These are phyloP conservation scores for Panaeolus cyanescens DNA, from an alignment of 768 basidiomycete species.

Conservation along the genomic window DNA sequence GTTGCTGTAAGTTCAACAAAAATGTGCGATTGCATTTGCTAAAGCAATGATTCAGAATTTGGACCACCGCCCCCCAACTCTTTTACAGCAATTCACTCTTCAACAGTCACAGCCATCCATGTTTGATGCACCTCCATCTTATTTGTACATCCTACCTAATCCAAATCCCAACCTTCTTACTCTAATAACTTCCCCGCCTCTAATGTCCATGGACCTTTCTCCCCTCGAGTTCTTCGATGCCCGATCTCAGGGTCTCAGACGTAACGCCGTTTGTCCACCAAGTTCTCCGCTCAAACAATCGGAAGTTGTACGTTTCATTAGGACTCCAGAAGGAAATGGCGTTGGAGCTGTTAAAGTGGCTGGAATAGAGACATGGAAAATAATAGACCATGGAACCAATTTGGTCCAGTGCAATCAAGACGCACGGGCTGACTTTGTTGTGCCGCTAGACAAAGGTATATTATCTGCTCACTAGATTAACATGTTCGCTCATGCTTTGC, in stretches of 20 bases:
- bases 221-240: conserved; percentile 65
- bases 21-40: conserved; percentile 1
- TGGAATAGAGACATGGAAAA: conserved; percentile 67
- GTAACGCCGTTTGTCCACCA: conserved; percentile 41
- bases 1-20: conserved; percentile 58
- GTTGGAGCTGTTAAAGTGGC: conserved; percentile 63
- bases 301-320: conserved; percentile 61
- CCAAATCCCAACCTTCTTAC: conserved; percentile 45
- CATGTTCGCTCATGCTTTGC: conserved; percentile 5
- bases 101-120: conserved; percentile 59
- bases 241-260: conserved; percentile 50
- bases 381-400: conserved; percentile 46
- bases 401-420: conserved; percentile 54
- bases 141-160: conserved; percentile 57
- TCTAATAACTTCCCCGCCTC: conserved; percentile 67
- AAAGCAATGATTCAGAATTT: conserved; percentile 61
- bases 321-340: conserved; percentile 80
- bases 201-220: conserved; percentile 61
- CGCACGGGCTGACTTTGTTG: conserved; percentile 61
- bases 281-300: conserved; percentile 48
- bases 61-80: conserved; percentile 84
- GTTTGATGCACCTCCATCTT: conserved; percentile 47
- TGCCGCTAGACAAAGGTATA: conserved; percentile 68
- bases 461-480: background rate
- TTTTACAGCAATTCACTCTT: conserved; percentile 73